Evolutionary conservation across 2,329 filamentous ascomycete species (phyloP).

Genomic region (Thielaviopsis ethacetica): DNA sequence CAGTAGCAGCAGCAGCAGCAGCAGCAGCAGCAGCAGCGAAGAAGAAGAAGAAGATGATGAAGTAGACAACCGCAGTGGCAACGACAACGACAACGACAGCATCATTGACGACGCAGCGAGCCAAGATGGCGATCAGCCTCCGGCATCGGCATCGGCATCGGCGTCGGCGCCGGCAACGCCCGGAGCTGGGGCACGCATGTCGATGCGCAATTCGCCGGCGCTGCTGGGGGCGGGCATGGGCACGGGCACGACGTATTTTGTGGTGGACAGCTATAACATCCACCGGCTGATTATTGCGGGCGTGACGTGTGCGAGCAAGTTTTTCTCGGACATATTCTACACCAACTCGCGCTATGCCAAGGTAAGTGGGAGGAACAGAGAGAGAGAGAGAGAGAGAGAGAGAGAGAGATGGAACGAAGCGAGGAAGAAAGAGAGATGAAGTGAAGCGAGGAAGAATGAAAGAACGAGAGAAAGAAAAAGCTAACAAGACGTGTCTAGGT

Average conservation of each 20-base stretch:
- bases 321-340: slow-evolving; percentile 98
- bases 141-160: no score
- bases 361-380: slow-evolving; percentile 35
- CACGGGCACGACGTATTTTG: slow-evolving; percentile 48
- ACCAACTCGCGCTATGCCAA: slow-evolving; percentile 98
- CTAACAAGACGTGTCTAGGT: slow-evolving; percentile 42
- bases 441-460: no score
- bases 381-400: background rate
- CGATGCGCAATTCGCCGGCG: no score
- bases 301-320: slow-evolving; percentile 96
- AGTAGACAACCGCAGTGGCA: slow-evolving; percentile 9
- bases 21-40: slow-evolving; percentile 15
- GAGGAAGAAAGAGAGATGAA: no score
- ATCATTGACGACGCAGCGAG: background rate
- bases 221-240: no score
- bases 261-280: slow-evolving; percentile 98
- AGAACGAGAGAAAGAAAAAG: background rate
- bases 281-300: slow-evolving; percentile 91
- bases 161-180: slow-evolving; percentile 2
- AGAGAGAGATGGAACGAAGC: no score
- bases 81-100: slow-evolving; percentile 17
- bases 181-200: no score
- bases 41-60: no score
- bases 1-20: slow-evolving; percentile 22
- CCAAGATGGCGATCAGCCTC: background rate